Conservation (phyloP, 352 stramenopile species). For the Globisporangium apiculatum region DNA sequence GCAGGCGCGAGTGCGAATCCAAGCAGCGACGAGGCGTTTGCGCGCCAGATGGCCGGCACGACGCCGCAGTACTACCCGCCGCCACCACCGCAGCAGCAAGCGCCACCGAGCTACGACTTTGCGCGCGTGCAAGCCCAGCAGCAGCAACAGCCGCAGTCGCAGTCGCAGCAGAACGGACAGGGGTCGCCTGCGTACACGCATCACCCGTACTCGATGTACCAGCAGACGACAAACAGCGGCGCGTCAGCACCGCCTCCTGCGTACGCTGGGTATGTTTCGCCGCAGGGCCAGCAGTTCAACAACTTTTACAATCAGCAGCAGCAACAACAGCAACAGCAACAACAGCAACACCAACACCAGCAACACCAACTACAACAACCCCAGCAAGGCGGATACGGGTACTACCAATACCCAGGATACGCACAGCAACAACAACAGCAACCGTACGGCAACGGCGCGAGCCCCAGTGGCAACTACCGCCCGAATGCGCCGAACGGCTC, state of each 20-base stretch:
- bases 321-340: slow-evolving; percentile 16
- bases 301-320: slow-evolving; percentile 36
- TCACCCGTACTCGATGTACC: slow-evolving; percentile 34
- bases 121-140: slow-evolving; percentile 17
- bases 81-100: slow-evolving; percentile 7
- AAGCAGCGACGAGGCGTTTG: slow-evolving; percentile 49
- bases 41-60: slow-evolving; percentile 37
- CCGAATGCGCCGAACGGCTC: slow-evolving; percentile 3
- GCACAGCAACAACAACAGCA: slow-evolving; percentile 34
- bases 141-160: slow-evolving; percentile 17
- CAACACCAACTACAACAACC: slow-evolving; percentile 11
- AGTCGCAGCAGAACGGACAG: slow-evolving; percentile 5
- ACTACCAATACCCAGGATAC: slow-evolving; percentile 45
- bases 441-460: slow-evolving; percentile 8
- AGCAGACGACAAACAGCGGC: slow-evolving; percentile 17
- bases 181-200: slow-evolving; percentile 2
- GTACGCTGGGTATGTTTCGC: slow-evolving; percentile 21
- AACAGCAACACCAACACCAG: slow-evolving; percentile 14
- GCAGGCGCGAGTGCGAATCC: slow-evolving; percentile 3
- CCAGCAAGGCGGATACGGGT: slow-evolving; percentile 17
- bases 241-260: slow-evolving; percentile 10
- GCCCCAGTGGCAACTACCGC: neutral
- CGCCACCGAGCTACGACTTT: slow-evolving; percentile 30
- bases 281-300: slow-evolving; percentile 27
- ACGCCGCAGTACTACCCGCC: slow-evolving; percentile 34